phyloP scores from a whole-genome alignment of 371 early-diverging fungal genomes.

The Rhizomucor pusillus region DNA sequence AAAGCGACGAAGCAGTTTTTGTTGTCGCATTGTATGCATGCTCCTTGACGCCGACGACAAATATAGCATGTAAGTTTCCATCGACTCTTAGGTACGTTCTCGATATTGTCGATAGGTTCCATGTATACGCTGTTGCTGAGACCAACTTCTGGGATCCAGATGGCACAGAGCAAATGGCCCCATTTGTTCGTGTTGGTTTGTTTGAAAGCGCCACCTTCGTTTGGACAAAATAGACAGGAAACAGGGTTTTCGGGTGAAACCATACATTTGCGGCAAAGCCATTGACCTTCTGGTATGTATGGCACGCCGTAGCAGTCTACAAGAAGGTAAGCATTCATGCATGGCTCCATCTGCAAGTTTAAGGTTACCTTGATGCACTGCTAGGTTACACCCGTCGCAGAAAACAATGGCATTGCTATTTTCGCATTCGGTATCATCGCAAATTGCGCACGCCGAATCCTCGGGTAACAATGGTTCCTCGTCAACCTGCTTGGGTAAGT shows the following conservation, averaged over 20 bases:
- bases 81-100: slow-evolving; percentile 83
- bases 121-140: slow-evolving; percentile 90
- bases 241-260: slow-evolving; percentile 89
- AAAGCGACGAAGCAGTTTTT: slow-evolving; percentile 88
- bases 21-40: slow-evolving; percentile 93
- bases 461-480: slow-evolving; percentile 54
- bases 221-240: slow-evolving; percentile 92
- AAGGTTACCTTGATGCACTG: slow-evolving; percentile 91
- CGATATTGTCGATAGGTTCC: slow-evolving; percentile 96
- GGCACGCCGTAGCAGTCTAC: slow-evolving; percentile 99
- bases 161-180: slow-evolving; percentile 95
- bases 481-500: slow-evolving; percentile 31
- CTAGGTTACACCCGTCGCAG: slow-evolving; percentile 99
- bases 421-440: slow-evolving; percentile 95
- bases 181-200: slow-evolving; percentile 90
- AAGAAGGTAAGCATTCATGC: not conserved
- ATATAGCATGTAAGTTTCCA: slow-evolving; percentile 89
- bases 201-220: slow-evolving; percentile 96
- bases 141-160: slow-evolving; percentile 95
- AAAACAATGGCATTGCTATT: slow-evolving; percentile 98
- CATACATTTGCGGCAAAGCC: slow-evolving; percentile 98
- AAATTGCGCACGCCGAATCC: slow-evolving; percentile 90
- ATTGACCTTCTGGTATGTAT: slow-evolving; percentile 98
- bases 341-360: not conserved
- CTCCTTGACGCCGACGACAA: slow-evolving; percentile 84